These are phyloP conservation scores for Pichia sp. DNA, from an alignment of 1,139 yeast species.

Conservation along the genomic window DNA sequence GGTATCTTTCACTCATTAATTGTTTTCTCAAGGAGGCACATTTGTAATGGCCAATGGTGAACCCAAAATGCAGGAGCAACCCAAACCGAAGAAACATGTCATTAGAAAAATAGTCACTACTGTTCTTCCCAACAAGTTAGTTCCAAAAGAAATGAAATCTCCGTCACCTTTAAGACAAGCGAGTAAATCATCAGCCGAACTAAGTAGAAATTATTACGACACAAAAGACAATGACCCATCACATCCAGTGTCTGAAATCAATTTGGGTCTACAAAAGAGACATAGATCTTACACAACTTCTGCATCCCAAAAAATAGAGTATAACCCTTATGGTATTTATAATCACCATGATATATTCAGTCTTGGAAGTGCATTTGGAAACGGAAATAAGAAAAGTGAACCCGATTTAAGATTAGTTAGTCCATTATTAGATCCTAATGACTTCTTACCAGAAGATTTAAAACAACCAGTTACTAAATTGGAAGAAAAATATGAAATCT, in stretches of 20 bases:
- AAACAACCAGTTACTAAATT: conserved; percentile 14
- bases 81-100: not conserved
- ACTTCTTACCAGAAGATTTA: conserved; percentile 46
- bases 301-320: conserved; percentile 13
- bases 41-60: not conserved
- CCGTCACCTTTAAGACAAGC: not conserved
- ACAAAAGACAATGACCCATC: not conserved
- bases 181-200: not conserved
- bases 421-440: conserved; percentile 63
- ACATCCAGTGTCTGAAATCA: not conserved
- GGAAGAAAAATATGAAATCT: conserved; percentile 29
- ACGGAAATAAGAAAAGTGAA: conserved; percentile 26
- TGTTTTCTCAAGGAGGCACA: too few relatives aligned
- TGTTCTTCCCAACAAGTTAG: conserved; percentile 4
- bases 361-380: conserved; percentile 12
- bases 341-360: conserved; percentile 12
- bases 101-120: conserved; percentile 1
- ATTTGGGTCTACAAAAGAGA: not conserved
- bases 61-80: not conserved
- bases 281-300: conserved; percentile 5
- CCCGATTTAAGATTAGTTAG: conserved; percentile 37
- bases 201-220: not conserved
- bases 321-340: conserved; percentile 29
- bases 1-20: not conserved
- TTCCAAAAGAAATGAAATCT: conserved; percentile 2